Evolutionary conservation across 768 basidiomycete genomes (phyloP).

Genomic region (Cystobasidium tubakii): DNA sequence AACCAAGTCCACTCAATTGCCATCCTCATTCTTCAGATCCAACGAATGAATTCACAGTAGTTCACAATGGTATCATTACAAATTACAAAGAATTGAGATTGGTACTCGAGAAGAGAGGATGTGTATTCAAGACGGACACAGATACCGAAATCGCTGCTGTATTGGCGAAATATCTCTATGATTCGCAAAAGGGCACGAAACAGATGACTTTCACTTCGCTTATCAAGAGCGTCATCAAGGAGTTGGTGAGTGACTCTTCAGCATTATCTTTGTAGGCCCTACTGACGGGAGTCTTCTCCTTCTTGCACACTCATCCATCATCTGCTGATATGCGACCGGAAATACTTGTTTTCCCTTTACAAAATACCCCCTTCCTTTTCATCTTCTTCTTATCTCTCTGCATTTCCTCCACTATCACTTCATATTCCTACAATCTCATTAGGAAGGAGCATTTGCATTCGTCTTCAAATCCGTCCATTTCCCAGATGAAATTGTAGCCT

Average conservation of each 20-base stretch:
- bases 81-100: slow-evolving; percentile 67
- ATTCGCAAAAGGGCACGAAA: slow-evolving; percentile 73
- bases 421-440: neutral
- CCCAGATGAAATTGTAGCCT: slow-evolving; percentile 91
- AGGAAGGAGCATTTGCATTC: slow-evolving; percentile 96
- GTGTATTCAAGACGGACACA: slow-evolving; percentile 87
- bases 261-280: neutral
- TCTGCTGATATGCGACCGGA: no score
- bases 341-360: no score
- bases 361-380: neutral
- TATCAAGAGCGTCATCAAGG: slow-evolving; percentile 90
- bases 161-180: slow-evolving; percentile 91
- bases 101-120: slow-evolving; percentile 92
- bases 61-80: slow-evolving; percentile 97
- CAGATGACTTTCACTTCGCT: slow-evolving; percentile 79
- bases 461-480: slow-evolving; percentile 96
- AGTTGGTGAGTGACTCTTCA: slow-evolving; percentile 57
- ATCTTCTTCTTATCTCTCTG: no score
- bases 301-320: no score
- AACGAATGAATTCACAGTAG: slow-evolving; percentile 73
- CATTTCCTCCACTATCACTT: neutral
- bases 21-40: slow-evolving; percentile 86
- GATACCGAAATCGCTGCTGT: slow-evolving; percentile 98
- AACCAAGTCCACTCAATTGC: slow-evolving; percentile 80
- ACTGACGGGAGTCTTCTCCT: neutral